phyloP scores from a whole-genome alignment of 352 stramenopile genomes.

The Pythium oligandrum region DNA sequence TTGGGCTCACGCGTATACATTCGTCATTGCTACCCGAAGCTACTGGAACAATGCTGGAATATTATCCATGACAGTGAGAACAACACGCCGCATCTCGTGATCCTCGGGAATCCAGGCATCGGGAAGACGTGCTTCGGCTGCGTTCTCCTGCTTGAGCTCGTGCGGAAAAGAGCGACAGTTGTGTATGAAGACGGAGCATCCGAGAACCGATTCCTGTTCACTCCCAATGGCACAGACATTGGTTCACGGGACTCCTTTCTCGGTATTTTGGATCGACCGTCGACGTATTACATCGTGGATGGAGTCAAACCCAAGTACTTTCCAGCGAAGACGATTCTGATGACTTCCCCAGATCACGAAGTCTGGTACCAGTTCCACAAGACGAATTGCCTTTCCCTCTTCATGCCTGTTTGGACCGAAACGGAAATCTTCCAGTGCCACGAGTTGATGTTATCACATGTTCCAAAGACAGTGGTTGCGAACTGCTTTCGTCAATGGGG shows the following conservation, averaged over 20 bases:
- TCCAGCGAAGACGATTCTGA: conserved; percentile 23
- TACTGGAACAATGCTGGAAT: conserved; percentile 11
- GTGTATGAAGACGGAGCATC: conserved; percentile 19
- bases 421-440: conserved; percentile 24
- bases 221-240: conserved; percentile 13
- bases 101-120: conserved; percentile 26
- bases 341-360: conserved; percentile 13
- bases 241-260: conserved; percentile 20
- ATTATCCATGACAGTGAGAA: conserved; percentile 4
- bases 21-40: conserved; percentile 21
- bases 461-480: conserved; percentile 4
- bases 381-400: conserved; percentile 16
- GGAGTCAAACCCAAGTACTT: conserved; percentile 19
- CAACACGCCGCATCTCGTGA: conserved; percentile 26
- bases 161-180: conserved; percentile 16
- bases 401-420: conserved; percentile 20
- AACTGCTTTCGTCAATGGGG: conserved; percentile 25
- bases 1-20: conserved; percentile 25
- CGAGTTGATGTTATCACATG: conserved; percentile 11
- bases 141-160: conserved; percentile 22
- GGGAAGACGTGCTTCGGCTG: conserved; percentile 26
- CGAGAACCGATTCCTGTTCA: conserved; percentile 5
- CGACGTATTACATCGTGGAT: conserved; percentile 31
- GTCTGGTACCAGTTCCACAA: conserved; percentile 26
- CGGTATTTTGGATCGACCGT: conserved; percentile 17